Evolutionary conservation across 257 asterid species (phyloP).

Genomic region (Solanum etuberosum): DNA sequence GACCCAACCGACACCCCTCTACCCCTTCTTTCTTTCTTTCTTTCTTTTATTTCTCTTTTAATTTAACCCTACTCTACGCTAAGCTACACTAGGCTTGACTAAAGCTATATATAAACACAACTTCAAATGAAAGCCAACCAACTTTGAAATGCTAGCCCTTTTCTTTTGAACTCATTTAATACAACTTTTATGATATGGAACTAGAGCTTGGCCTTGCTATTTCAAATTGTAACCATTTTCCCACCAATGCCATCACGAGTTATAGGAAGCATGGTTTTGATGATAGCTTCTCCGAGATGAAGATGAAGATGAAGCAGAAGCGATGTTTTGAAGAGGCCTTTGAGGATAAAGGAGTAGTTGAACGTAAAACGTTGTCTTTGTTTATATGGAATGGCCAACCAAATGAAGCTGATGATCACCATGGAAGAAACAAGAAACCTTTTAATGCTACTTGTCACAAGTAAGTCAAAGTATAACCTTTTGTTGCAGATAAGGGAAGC

Average conservation of each 20-base stretch:
- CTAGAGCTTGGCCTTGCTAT: conserved; percentile 56
- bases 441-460: neutral
- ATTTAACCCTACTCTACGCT: neutral
- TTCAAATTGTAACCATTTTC: conserved; percentile 5
- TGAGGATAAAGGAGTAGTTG: conserved; percentile 14
- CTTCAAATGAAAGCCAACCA: neutral
- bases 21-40: neutral
- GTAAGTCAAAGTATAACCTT: conserved; percentile 3
- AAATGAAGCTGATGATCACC: conserved; percentile 4
- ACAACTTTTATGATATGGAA: conserved; percentile 25
- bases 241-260: neutral
- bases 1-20: conserved; percentile 37
- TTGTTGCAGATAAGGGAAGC: no score
- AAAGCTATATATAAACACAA: neutral
- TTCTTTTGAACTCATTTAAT: neutral
- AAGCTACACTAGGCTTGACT: no score
- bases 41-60: neutral
- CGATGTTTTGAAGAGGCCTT: conserved; percentile 9
- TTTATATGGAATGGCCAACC: conserved; percentile 41
- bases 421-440: neutral
- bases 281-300: neutral
- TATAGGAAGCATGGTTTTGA: neutral
- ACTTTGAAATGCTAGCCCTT: neutral
- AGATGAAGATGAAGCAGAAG: neutral
- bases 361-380: conserved; percentile 17